Base-by-base conservation (phyloP, 208 protist genomes). In the Leishmania arabica region DNA sequence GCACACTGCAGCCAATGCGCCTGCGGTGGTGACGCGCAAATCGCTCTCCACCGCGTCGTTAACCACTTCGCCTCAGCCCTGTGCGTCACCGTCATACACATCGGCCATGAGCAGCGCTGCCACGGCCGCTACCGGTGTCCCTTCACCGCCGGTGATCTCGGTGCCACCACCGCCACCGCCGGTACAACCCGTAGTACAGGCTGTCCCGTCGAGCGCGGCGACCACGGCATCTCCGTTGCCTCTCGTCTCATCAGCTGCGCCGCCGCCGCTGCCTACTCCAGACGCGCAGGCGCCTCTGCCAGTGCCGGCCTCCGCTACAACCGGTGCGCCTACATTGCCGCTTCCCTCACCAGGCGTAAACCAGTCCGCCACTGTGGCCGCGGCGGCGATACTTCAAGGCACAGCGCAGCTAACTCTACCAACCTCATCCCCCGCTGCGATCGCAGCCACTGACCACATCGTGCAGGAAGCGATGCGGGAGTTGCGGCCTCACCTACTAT, bases 391-490 rank as follows among this genome's bases (percentile, higher is more conserved):
- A 11, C 51, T 53, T 11, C 60, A 31, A n/a, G 58, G 34, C 58
- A n/a, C 70, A 19, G 11, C 60, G 24, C 54, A 70, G 13, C 37
- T 37, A 54, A 27, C 81, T 49, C 49, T 37, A 4, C 27, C 76
- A 15, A 51, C 72, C 31, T 37, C 83, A n/a, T 42, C 56, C 54
- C 53, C 76, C 42, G 72, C 80, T 47, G 66, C 62, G 11, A 69
- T 66, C 34, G 68, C 66, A 17, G 49, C 72, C 13, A 76, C 84
- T 31, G 78, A 65, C 9, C 45, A 62, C 42, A 77, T 82, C 40
- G 82, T 81, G 37, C 79, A 82, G 24, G 71, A 65, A n/a, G 51
- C 53, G 27, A 51, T 85, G 17, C 77, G 70, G 8, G 75, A 75
- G 78, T 58, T 73, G 54, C 77, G 53, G 27, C 62, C 70, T 60